These are phyloP conservation scores for Pistacia integerrima DNA, from an alignment of 345 rosid species.

Conservation along the genomic window DNA sequence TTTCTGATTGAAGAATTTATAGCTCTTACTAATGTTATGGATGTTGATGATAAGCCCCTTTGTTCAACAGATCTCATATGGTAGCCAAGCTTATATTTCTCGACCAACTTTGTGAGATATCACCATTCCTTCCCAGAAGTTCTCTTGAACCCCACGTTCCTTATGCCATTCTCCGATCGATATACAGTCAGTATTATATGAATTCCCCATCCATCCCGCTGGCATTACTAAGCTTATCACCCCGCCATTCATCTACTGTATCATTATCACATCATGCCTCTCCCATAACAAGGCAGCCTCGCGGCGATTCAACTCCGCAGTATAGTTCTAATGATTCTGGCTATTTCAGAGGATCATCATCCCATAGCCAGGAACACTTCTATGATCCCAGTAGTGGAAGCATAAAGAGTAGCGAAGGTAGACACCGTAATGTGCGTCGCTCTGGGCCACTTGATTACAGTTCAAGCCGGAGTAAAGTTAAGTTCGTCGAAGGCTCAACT, in stretches of 20 bases:
- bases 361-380: constrained; percentile 64
- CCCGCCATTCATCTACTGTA: constrained; percentile 74
- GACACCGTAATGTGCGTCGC: constrained; percentile 66
- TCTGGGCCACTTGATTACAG: constrained; percentile 95
- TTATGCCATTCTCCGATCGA: constrained; percentile 79
- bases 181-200: constrained; percentile 85
- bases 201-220: constrained; percentile 68
- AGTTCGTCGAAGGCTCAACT: constrained; percentile 61
- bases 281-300: constrained; percentile 61
- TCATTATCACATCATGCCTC: constrained; percentile 73
- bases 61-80: constrained; percentile 74
- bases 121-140: constrained; percentile 90
- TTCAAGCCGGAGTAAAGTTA: constrained; percentile 76
- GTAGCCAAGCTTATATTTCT: constrained; percentile 93
- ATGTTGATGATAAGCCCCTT: not conserved
- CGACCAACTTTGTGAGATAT: constrained; percentile 92
- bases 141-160: constrained; percentile 86
- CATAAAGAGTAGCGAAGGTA: constrained; percentile 42
- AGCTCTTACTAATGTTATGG: constrained; percentile 10
- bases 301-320: constrained; percentile 80
- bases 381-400: constrained; percentile 54
- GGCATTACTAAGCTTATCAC: constrained; percentile 54
- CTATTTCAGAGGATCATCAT: constrained; percentile 77
- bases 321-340: constrained; percentile 56
- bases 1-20: not conserved